These are phyloP conservation scores for Hyphodiscus hymeniophilus DNA, from an alignment of 495 filamentous ascomycete genomes.

Conservation along the genomic window DNA sequence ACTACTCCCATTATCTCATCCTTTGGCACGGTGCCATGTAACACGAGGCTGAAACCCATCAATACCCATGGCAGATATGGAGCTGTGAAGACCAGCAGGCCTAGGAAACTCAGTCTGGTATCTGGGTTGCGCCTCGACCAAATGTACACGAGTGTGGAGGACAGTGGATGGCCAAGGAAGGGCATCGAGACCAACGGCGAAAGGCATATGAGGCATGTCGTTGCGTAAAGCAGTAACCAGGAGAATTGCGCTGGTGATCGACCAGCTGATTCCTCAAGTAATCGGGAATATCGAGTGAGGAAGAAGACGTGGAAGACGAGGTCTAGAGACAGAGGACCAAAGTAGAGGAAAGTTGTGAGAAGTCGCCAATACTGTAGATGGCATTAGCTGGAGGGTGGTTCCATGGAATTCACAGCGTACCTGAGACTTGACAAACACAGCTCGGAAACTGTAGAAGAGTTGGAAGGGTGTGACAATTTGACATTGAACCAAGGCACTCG, in stretches of 20 bases:
- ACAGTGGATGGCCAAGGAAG: slow-evolving; percentile 85
- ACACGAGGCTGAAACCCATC: slow-evolving; percentile 77
- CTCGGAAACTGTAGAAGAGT: slow-evolving; percentile 91
- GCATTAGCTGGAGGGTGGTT: slow-evolving; percentile 7
- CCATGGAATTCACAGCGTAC: slow-evolving; percentile 32
- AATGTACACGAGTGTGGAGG: slow-evolving; percentile 91
- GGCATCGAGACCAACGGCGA: slow-evolving; percentile 82
- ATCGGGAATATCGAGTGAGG: slow-evolving; percentile 89
- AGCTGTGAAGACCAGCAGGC: slow-evolving; percentile 81
- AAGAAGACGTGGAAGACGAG: slow-evolving; percentile 99
- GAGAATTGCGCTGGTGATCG: slow-evolving; percentile 81
- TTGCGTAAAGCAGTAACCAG: slow-evolving; percentile 85
- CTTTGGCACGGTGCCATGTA: slow-evolving; percentile 83
- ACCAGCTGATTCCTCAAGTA: slow-evolving; percentile 89
- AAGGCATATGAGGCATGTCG: slow-evolving; percentile 62
- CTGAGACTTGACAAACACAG: slow-evolving; percentile 85
- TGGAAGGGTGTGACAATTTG: slow-evolving; percentile 84
- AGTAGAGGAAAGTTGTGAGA: slow-evolving; percentile 91
- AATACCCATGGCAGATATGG: slow-evolving; percentile 96
- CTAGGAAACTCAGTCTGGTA: slow-evolving; percentile 82
- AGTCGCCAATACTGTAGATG: slow-evolving; percentile 82
- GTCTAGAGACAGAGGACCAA: slow-evolving; percentile 88
- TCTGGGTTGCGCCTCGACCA: slow-evolving; percentile 95
- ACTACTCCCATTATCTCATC: slow-evolving; percentile 92
- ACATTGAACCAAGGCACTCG: slow-evolving; percentile 88